Evolutionary conservation across 2,329 filamentous ascomycete species (phyloP).

Genomic region (Zasmidium angulare): DNA sequence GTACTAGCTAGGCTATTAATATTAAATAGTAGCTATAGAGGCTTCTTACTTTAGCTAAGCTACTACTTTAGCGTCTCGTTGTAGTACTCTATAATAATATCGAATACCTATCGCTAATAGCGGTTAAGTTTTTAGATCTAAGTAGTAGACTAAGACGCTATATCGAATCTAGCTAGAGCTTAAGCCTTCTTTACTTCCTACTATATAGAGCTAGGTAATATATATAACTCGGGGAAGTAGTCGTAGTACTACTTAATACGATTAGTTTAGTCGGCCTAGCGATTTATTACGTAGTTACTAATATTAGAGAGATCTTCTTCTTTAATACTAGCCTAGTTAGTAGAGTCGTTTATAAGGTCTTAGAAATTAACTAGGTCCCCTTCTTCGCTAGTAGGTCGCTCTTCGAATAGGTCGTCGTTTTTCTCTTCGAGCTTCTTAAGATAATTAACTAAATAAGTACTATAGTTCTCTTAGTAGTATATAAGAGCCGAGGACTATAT

Average conservation of each 20-base stretch:
- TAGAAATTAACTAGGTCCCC: background rate
- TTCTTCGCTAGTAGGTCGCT: background rate
- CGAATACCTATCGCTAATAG: background rate
- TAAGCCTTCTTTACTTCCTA: background rate
- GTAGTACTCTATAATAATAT: background rate
- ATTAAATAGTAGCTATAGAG: background rate
- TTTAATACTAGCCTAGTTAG: background rate
- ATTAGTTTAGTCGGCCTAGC: background rate
- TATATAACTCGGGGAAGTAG: background rate
- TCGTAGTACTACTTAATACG: background rate
- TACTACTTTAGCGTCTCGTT: background rate
- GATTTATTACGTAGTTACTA: background rate
- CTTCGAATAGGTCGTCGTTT: background rate
- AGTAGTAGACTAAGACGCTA: background rate
- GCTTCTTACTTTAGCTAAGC: background rate
- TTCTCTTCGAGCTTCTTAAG: background rate
- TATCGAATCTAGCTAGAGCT: background rate
- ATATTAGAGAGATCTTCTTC: background rate
- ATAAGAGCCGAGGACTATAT: background rate
- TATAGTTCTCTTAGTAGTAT: background rate
- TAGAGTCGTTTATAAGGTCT: background rate
- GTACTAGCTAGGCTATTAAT: background rate
- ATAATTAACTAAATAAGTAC: background rate
- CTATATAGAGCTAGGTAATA: background rate
- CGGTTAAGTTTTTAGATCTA: background rate